Conservation (phyloP, 176 grass and related monocot species). For the Hordeum marinum region DNA sequence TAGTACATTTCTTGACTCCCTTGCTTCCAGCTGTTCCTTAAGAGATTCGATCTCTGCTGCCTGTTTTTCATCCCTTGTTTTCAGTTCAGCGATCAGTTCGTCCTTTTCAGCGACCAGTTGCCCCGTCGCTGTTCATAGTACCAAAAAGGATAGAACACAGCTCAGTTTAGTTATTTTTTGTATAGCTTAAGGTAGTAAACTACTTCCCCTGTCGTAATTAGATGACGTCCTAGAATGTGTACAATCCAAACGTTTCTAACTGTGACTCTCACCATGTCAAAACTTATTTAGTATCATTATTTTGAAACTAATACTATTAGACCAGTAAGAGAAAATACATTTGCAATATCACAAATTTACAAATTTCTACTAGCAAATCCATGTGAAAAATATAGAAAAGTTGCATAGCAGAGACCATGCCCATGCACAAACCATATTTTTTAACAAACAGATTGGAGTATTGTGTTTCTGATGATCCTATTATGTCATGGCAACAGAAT, state of each 20-base stretch:
- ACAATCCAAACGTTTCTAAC: not conserved
- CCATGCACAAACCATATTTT: not conserved
- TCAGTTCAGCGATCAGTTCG: not conserved
- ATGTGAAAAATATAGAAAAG: not conserved
- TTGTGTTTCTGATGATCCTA: not conserved
- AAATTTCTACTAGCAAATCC: not conserved
- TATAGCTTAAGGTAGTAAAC: not conserved
- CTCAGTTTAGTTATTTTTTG: not conserved
- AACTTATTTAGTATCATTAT: not conserved
- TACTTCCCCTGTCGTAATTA: not conserved
- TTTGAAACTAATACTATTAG: not conserved
- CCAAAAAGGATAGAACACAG: not conserved
- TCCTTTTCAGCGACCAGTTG: not conserved
- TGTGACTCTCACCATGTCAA: not conserved
- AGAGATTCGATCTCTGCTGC: conserved; percentile 3
- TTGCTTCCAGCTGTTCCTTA: not conserved
- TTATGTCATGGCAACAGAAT: not conserved
- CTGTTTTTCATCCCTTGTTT: conserved; percentile 7
- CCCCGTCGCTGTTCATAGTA: not conserved
- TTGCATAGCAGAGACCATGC: not conserved
- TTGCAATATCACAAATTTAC: not conserved
- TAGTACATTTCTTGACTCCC: not conserved
- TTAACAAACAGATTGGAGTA: not conserved
- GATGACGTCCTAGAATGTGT: not conserved
- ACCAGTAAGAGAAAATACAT: not conserved